Percentiles rank a stretch among this genome's conserved stretches.
These are phyloP conservation scores for Solanum hybrid DNA, from an alignment of 305 asterid genomes.

Conservation along the genomic window DNA sequence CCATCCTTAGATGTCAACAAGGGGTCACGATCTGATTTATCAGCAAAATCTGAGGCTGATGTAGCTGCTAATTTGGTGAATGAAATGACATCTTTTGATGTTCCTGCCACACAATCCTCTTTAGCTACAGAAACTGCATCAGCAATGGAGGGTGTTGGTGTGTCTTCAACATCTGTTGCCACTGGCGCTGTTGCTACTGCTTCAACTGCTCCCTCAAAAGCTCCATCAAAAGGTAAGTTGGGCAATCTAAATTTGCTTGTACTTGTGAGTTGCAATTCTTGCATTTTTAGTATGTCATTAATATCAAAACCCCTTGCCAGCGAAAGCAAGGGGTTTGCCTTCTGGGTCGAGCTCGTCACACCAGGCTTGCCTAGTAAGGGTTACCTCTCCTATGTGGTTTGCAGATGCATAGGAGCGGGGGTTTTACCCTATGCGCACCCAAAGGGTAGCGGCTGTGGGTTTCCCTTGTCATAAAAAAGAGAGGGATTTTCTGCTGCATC, in stretches of 20 bases:
- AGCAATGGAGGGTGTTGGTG: conserved; percentile 17
- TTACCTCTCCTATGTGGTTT: too few relatives aligned
- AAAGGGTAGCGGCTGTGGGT: too few relatives aligned
- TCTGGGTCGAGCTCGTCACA: too few relatives aligned
- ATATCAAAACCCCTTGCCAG: not conserved
- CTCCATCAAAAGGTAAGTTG: conserved; percentile 61
- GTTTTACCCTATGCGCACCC: too few relatives aligned
- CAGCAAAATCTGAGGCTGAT: conserved; percentile 19
- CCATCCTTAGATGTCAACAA: conserved; percentile 20
- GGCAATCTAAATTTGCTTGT: not conserved
- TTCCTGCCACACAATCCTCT: conserved; percentile 25
- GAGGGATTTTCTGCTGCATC: not conserved
- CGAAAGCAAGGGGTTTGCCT: too few relatives aligned
- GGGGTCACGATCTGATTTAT: conserved; percentile 21
- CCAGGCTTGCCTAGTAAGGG: too few relatives aligned
- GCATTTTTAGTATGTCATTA: not conserved
- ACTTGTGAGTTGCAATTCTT: not conserved
- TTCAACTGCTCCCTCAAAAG: conserved; percentile 43
- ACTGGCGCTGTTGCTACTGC: conserved; percentile 29
- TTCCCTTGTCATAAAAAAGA: too few relatives aligned
- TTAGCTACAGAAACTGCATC: conserved; percentile 26
- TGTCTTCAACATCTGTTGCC: conserved; percentile 36
- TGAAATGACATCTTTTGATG: conserved; percentile 17
- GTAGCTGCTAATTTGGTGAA: conserved; percentile 18
- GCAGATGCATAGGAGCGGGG: too few relatives aligned